Percentiles rank a stretch among this genome's conserved stretches.
phyloP scores from a whole-genome alignment of 2,329 filamentous ascomycete genomes.

The Diaporthe nobilis region DNA sequence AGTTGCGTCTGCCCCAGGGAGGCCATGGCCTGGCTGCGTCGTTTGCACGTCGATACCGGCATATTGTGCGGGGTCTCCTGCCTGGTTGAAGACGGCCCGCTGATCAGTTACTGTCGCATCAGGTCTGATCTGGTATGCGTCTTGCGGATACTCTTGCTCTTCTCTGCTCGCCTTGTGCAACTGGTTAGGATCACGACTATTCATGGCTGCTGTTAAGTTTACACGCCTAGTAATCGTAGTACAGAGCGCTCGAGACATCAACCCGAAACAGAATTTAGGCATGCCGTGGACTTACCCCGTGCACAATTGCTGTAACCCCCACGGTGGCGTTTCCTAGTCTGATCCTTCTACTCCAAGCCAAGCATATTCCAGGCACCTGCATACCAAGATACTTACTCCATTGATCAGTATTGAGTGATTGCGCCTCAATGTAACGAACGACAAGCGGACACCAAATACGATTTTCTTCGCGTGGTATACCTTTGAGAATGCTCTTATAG shows the following conservation, averaged over 20 bases:
- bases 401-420: not conserved
- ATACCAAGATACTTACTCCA: not conserved
- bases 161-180: no score
- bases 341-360: not conserved
- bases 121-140: not conserved
- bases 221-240: no score
- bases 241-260: no score
- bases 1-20: not conserved
- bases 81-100: not conserved
- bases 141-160: not conserved
- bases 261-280: not conserved
- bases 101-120: not conserved
- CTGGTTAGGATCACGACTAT: not conserved
- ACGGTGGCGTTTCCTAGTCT: not conserved
- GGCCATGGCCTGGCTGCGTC: not conserved
- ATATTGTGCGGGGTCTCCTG: constrained; percentile 3
- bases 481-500: not conserved
- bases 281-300: not conserved
- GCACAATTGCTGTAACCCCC: not conserved
- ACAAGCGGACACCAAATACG: not conserved
- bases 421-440: not conserved
- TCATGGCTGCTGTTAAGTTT: not conserved
- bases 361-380: not conserved
- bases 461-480: not conserved
- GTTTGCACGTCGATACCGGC: not conserved